A percentile compares a stretch with the other conserved stretches of the same genome.
These are phyloP conservation scores for Talaromyces sp. DNA, from an alignment of 2,329 filamentous ascomycete genomes.

Conservation along the genomic window DNA sequence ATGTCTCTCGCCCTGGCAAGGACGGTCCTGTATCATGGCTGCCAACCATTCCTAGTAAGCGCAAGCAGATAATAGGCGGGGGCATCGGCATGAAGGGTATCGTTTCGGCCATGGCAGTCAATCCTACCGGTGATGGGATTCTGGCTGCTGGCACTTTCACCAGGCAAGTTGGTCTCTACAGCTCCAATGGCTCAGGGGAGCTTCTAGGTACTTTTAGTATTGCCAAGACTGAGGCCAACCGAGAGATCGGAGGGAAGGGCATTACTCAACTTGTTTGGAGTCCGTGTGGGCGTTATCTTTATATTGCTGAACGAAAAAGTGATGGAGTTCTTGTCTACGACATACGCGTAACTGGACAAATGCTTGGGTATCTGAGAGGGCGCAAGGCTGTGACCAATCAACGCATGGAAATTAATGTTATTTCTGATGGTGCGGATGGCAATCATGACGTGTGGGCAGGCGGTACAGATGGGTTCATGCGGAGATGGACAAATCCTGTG, in stretches of 20 bases:
- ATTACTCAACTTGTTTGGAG: slow-evolving; percentile 62
- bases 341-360: slow-evolving; percentile 56
- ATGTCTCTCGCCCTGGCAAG: slow-evolving; percentile 51
- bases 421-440: slow-evolving; percentile 33
- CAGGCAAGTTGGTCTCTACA: slow-evolving; percentile 60
- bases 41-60: slow-evolving; percentile 54
- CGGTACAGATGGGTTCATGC: slow-evolving; percentile 58
- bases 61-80: slow-evolving; percentile 50
- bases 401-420: slow-evolving; percentile 59
- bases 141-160: slow-evolving; percentile 62
- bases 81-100: slow-evolving; percentile 58
- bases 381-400: slow-evolving; percentile 55
- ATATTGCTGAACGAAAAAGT: slow-evolving; percentile 60
- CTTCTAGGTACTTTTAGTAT: slow-evolving; percentile 56
- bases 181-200: slow-evolving; percentile 51
- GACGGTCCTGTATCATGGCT: slow-evolving; percentile 50
- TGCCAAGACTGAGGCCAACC: slow-evolving; percentile 41
- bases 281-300: slow-evolving; percentile 60
- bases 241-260: slow-evolving; percentile 52
- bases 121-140: slow-evolving; percentile 46
- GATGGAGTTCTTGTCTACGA: slow-evolving; percentile 62
- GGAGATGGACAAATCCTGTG: slow-evolving; percentile 55
- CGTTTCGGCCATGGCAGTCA: slow-evolving; percentile 56
- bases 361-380: slow-evolving; percentile 54
- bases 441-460: slow-evolving; percentile 62